phyloP scores from a whole-genome alignment of 2,329 filamentous ascomycete species.

The Trichoderma oligosporum region DNA sequence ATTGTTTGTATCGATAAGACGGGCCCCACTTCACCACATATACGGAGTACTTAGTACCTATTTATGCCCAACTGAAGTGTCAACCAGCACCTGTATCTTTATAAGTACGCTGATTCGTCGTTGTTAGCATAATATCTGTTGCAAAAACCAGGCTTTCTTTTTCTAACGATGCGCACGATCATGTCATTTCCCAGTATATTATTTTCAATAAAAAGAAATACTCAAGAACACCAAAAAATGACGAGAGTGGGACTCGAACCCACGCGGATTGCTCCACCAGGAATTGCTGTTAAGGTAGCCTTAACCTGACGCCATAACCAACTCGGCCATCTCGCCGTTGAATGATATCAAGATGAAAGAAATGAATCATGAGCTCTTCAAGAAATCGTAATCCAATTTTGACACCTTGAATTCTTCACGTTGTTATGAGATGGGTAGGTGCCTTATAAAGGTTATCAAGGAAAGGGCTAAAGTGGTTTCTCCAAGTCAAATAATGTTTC shows the following conservation, averaged over 20 bases:
- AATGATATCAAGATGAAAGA: background rate
- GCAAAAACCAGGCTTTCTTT: background rate
- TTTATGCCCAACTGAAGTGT: too few relatives aligned
- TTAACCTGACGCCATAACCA: constrained; percentile 22
- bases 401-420: too few relatives aligned
- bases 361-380: background rate
- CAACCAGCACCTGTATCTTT: too few relatives aligned
- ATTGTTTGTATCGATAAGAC: constrained; percentile 8
- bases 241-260: constrained; percentile 23
- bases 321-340: constrained; percentile 21
- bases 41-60: too few relatives aligned
- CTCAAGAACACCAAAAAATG: constrained; percentile 17
- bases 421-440: background rate
- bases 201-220: background rate
- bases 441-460: background rate
- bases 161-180: too few relatives aligned
- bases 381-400: too few relatives aligned
- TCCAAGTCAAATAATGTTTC: too few relatives aligned
- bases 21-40: background rate
- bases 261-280: constrained; percentile 23
- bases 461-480: too few relatives aligned
- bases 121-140: too few relatives aligned
- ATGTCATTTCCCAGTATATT: too few relatives aligned
- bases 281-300: constrained; percentile 22
- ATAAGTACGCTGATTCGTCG: too few relatives aligned